phyloP scores from a whole-genome alignment of 169 alveolate genomes.

The Plasmodium gaboni region DNA sequence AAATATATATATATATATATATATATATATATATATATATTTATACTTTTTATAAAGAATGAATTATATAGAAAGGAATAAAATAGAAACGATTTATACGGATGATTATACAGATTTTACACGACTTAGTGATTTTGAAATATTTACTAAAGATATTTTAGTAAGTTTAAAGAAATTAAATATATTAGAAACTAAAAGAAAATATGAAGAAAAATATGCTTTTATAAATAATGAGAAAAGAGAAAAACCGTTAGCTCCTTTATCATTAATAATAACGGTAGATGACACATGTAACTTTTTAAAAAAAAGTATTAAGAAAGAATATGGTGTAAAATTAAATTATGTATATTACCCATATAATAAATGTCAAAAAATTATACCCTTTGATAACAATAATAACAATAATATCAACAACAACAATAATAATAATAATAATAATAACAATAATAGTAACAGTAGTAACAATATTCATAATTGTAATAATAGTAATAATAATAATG shows the following conservation, averaged over 20 bases:
- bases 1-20: background rate
- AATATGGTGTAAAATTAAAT: conserved; percentile 53
- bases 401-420: too few species aligned
- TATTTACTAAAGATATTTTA: conserved; percentile 64
- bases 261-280: conserved; percentile 36
- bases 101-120: conserved; percentile 75
- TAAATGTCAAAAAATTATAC: conserved; percentile 66
- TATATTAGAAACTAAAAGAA: conserved; percentile 47
- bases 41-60: conserved; percentile 3
- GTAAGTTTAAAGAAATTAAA: conserved; percentile 63
- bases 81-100: conserved; percentile 37
- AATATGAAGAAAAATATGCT: conserved; percentile 65
- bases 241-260: conserved; percentile 48
- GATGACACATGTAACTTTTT: conserved; percentile 65
- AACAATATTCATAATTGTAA: too few species aligned
- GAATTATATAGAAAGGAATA: conserved; percentile 64
- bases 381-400: conserved; percentile 13
- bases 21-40: background rate
- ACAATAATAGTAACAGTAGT: too few species aligned
- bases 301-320: conserved; percentile 49
- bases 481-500: too few species aligned
- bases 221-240: conserved; percentile 44
- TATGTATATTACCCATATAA: conserved; percentile 57
- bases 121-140: conserved; percentile 68
- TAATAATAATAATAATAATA: too few species aligned